Evolutionary conservation across 257 asterid genomes (phyloP).

Genomic region (Capsicum chinense): DNA sequence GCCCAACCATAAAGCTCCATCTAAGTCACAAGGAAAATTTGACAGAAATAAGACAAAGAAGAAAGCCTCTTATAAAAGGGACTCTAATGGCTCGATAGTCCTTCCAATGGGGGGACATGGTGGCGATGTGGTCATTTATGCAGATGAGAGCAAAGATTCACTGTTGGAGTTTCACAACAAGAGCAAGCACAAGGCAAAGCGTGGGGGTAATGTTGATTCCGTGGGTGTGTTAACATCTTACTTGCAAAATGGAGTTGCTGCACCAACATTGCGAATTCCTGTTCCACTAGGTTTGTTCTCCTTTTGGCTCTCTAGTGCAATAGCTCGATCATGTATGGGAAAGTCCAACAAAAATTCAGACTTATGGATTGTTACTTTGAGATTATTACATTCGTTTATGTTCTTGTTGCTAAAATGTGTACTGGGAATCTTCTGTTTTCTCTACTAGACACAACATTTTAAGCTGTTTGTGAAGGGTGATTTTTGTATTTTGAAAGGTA

Average conservation of each 20-base stretch:
- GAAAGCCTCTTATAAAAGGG: conserved; percentile 66
- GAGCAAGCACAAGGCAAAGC: conserved; percentile 71
- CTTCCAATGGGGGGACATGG: conserved; percentile 95
- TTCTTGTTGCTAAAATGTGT: conserved; percentile 20
- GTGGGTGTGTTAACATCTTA: conserved; percentile 90
- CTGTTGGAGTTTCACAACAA: conserved; percentile 78
- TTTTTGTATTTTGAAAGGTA: conserved; percentile 1
- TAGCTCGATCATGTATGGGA: background rate
- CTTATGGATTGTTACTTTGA: background rate
- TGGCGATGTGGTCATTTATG: conserved; percentile 80
- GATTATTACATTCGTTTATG: background rate
- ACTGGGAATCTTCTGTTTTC: background rate
- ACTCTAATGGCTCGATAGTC: conserved; percentile 87
- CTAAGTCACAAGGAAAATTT: conserved; percentile 57
- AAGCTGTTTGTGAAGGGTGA: background rate
- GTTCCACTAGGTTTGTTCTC: conserved; percentile 79
- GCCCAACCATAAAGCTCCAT: conserved; percentile 56
- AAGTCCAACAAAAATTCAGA: background rate
- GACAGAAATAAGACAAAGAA: conserved; percentile 64
- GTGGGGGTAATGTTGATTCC: conserved; percentile 93
- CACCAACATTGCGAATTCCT: conserved; percentile 75
- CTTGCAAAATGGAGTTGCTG: conserved; percentile 66
- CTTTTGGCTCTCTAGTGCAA: conserved; percentile 18
- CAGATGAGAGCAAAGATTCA: conserved; percentile 82
- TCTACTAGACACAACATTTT: background rate